These are phyloP conservation scores for Kwoniella heveanensis DNA, from an alignment of 768 basidiomycete species.

Conservation along the genomic window DNA sequence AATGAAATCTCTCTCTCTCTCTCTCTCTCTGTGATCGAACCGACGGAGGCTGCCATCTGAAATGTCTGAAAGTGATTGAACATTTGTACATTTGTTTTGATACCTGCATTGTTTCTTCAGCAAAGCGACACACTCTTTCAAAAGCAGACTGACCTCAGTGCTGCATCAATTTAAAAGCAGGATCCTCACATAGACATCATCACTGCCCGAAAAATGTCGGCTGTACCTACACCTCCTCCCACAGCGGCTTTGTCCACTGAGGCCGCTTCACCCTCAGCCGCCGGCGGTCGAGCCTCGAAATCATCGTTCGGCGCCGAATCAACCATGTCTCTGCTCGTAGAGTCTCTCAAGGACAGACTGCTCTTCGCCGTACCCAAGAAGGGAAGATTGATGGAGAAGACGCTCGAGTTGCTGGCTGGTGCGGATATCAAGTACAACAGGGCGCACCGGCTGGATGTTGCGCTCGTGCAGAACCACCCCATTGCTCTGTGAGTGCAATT, in stretches of 20 bases:
- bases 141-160: conserved; percentile 1
- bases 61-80: no score
- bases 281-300: conserved; percentile 18
- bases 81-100: no score
- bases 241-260: background rate
- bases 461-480: conserved; percentile 86
- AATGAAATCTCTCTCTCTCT: no score
- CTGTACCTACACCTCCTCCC: background rate
- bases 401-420: conserved; percentile 78
- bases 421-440: conserved; percentile 94
- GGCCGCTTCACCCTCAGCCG: conserved; percentile 4
- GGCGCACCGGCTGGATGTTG: conserved; percentile 84
- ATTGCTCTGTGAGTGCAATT: conserved; percentile 88
- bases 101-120: background rate
- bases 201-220: background rate
- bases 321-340: conserved; percentile 65
- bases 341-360: conserved; percentile 77
- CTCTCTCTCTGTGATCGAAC: background rate
- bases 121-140: background rate
- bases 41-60: background rate
- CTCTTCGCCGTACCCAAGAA: conserved; percentile 98
- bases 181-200: no score
- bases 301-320: conserved; percentile 52
- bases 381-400: conserved; percentile 92
- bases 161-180: no score